Evolutionary conservation across 129 eudicot genomes (phyloP).

Genomic region (Ambrosia trifida): DNA sequence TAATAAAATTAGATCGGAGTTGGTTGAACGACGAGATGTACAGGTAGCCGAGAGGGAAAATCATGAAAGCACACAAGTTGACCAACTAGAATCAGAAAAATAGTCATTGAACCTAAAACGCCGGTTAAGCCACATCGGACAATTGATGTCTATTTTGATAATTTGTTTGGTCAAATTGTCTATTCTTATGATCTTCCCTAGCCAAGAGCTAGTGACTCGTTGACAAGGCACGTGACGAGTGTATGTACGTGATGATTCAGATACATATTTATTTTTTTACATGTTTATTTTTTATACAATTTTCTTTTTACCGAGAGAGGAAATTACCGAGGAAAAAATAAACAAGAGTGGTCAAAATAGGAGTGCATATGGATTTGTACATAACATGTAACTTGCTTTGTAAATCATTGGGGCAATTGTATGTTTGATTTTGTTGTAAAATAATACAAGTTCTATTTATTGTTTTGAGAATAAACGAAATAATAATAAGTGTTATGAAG

Average conservation of each 20-base stretch:
- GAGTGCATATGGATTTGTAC: constrained; percentile 33
- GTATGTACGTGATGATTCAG: constrained; percentile 29
- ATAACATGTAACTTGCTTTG: constrained; percentile 33
- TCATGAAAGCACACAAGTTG: too few species aligned
- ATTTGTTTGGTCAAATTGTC: too few species aligned
- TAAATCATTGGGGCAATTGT: constrained; percentile 25
- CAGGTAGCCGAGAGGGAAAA: constrained; percentile 17
- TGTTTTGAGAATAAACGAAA: neutral
- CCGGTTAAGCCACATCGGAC: too few species aligned
- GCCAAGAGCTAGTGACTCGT: constrained; percentile 20
- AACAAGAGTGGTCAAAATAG: constrained; percentile 19
- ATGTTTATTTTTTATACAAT: neutral
- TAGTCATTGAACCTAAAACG: too few species aligned
- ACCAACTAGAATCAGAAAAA: too few species aligned
- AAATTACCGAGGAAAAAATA: neutral
- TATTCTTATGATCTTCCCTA: too few species aligned
- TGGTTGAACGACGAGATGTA: constrained; percentile 36
- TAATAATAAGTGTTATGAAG: neutral
- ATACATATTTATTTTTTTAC: neutral
- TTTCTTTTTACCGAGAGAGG: neutral
- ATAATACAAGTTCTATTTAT: constrained; percentile 1
- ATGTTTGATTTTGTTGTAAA: constrained; percentile 30
- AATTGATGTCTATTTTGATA: too few species aligned
- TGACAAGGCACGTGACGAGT: constrained; percentile 30
- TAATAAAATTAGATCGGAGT: constrained; percentile 52